Conservation (phyloP, 768 basidiomycete genomes). For the Phlegmacium glaucopus region DNA sequence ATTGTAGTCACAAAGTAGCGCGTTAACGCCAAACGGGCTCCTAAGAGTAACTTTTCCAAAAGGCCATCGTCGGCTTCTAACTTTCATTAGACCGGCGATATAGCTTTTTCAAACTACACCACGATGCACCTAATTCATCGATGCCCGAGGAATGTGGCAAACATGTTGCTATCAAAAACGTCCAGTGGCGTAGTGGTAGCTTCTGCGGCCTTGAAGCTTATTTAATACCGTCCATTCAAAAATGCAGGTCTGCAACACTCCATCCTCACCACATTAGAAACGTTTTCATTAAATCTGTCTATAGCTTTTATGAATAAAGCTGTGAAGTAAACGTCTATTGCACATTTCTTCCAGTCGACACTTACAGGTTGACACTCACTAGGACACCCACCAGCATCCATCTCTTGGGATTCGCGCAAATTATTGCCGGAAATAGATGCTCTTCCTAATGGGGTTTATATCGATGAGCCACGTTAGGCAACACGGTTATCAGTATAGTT, state of each 20-base stretch:
- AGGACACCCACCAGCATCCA: neutral
- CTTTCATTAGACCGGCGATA: neutral
- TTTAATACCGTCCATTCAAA: too few species aligned
- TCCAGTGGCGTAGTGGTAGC: neutral
- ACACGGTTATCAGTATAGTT: neutral
- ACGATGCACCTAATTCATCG: slow-evolving; percentile 3
- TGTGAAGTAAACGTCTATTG: too few species aligned
- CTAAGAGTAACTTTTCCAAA: neutral
- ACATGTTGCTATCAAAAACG: neutral
- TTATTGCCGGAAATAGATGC: slow-evolving; percentile 5
- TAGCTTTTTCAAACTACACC: neutral
- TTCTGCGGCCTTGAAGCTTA: neutral
- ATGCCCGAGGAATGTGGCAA: slow-evolving; percentile 8
- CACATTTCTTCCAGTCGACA: too few species aligned
- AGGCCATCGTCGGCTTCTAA: slow-evolving; percentile 2
- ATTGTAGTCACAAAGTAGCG: slow-evolving; percentile 6
- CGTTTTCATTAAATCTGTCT: too few species aligned
- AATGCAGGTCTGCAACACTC: too few species aligned
- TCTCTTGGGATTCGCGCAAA: neutral
- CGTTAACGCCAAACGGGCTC: slow-evolving; percentile 13
- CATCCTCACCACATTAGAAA: too few species aligned
- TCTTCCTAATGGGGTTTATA: slow-evolving; percentile 7
- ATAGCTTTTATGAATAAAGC: too few species aligned
- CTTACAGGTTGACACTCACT: too few species aligned
- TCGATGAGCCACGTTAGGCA: neutral